These are phyloP conservation scores for Cutaneotrichosporon sp. DNA, from an alignment of 1,284 basidiomycete genomes.

Conservation along the genomic window DNA sequence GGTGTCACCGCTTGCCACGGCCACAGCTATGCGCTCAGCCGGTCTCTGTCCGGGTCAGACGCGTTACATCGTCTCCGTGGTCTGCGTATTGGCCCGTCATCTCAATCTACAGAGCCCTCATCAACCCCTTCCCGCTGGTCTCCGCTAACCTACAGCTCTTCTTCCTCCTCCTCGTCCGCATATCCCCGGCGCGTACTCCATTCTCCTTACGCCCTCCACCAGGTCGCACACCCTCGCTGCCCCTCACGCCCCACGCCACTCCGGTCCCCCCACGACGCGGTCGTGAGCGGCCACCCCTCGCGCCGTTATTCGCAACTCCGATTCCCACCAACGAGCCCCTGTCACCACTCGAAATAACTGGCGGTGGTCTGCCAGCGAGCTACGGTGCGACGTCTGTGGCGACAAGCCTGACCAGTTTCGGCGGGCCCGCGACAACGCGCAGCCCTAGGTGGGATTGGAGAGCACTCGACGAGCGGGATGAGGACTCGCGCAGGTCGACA, in stretches of 20 bases:
- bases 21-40: no score
- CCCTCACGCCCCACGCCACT: background rate
- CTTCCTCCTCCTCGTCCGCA: conserved; percentile 18
- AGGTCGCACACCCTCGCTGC: background rate
- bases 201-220: conserved; percentile 11
- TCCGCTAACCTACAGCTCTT: conserved; percentile 7
- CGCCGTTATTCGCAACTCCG: conserved; percentile 4
- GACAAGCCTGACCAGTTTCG: background rate
- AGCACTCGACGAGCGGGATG: background rate
- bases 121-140: background rate
- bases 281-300: background rate
- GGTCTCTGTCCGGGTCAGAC: background rate
- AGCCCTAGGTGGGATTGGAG: background rate
- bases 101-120: no score
- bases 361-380: background rate
- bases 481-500: background rate
- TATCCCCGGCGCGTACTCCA: background rate
- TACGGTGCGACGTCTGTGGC: background rate
- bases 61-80: conserved; percentile 15
- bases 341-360: background rate
- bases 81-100: no score
- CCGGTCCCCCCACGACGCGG: background rate
- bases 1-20: no score
- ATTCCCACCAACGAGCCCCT: background rate
- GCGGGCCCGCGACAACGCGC: background rate